A percentile compares a stretch with the other conserved stretches of the same genome.
Evolutionary conservation across 257 asterid species (phyloP).

Genomic region (Ophiorrhiza pumila): DNA sequence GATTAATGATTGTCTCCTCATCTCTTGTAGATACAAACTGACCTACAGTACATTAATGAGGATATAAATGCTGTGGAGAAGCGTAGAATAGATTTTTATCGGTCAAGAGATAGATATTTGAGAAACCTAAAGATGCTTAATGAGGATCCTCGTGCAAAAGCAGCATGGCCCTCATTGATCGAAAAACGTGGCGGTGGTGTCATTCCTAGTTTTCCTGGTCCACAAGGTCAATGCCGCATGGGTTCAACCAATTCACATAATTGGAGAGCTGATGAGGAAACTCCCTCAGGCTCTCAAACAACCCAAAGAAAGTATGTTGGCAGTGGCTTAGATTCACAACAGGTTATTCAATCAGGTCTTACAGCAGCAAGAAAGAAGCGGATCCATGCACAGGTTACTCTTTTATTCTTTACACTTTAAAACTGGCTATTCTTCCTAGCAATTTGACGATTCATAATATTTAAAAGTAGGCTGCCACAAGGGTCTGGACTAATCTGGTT

Average conservation of each 20-base stretch:
- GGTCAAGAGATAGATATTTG: constrained; percentile 60
- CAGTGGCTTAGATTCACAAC: constrained; percentile 59
- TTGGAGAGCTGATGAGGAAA: constrained; percentile 47
- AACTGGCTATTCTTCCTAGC: background rate
- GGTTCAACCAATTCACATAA: constrained; percentile 36
- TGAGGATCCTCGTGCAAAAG: constrained; percentile 48
- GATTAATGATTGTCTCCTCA: constrained; percentile 20
- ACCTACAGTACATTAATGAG: constrained; percentile 75
- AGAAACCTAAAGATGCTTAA: constrained; percentile 46
- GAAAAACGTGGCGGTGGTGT: constrained; percentile 44
- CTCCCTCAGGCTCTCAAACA: constrained; percentile 46
- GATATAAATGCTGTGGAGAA: constrained; percentile 84
- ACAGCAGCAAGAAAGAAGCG: constrained; percentile 62
- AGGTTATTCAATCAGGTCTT: constrained; percentile 53
- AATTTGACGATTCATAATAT: background rate
- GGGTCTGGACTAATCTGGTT: background rate
- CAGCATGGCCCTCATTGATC: constrained; percentile 40
- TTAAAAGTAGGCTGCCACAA: background rate
- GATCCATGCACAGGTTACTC: constrained; percentile 77
- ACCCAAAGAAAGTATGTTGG: constrained; percentile 40
- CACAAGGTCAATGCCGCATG: constrained; percentile 42
- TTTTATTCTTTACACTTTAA: background rate
- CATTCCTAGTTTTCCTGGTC: constrained; percentile 30
- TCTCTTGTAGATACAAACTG: constrained; percentile 61
- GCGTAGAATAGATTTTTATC: constrained; percentile 62